Conservation (phyloP, 2,329 filamentous ascomycete genomes). For the Pseudocercospora musae region DNA sequence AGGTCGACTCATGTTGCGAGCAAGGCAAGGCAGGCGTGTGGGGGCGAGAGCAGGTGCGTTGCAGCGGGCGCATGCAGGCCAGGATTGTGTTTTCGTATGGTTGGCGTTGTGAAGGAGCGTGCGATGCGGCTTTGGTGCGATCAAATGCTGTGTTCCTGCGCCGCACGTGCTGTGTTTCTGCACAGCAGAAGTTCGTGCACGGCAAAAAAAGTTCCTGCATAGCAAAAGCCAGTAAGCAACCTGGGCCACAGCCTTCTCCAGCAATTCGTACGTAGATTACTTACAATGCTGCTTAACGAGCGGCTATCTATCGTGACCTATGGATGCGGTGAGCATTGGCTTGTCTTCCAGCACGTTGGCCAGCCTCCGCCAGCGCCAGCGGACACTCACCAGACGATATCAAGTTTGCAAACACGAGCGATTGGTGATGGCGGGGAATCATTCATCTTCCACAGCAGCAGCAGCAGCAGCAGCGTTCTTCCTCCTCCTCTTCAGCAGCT, state of each 20-base stretch:
- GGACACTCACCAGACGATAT: conserved; percentile 12
- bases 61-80: conserved; percentile 10
- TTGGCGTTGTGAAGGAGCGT: conserved; percentile 8
- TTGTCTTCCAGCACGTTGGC: neutral
- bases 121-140: conserved; percentile 2
- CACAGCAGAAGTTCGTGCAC: conserved; percentile 14
- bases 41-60: conserved; percentile 6
- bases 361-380: neutral
- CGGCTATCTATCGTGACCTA: conserved; percentile 13
- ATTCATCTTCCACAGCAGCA: too few species aligned
- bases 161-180: conserved; percentile 6
- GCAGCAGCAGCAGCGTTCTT: neutral
- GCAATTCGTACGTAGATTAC: conserved; percentile 6
- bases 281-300: conserved; percentile 10
- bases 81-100: conserved; percentile 12
- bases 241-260: neutral
- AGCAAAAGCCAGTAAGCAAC: too few species aligned
- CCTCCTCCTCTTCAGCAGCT: neutral
- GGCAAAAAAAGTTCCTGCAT: too few species aligned
- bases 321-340: conserved; percentile 6
- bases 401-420: neutral
- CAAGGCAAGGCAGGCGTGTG: conserved; percentile 3
- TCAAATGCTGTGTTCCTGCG: neutral
- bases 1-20: conserved; percentile 16
- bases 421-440: too few species aligned